phyloP scores from a whole-genome alignment of 148 eudicot genomes.

The Chenopodium formosanum region DNA sequence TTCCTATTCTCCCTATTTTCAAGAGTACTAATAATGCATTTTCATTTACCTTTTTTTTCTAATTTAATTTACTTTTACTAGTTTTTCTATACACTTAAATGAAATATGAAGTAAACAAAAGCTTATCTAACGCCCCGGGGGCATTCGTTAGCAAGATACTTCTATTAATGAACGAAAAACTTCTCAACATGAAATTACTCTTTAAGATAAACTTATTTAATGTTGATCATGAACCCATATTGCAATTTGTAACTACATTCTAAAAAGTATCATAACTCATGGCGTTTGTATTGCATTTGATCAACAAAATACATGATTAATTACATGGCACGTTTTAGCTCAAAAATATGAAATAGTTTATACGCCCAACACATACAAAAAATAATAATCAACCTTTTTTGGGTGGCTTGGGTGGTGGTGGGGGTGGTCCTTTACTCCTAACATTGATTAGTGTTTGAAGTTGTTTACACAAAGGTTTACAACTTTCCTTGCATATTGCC shows the following conservation, averaged over 20 bases:
- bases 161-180: neutral
- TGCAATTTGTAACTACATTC: neutral
- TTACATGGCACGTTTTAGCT: neutral
- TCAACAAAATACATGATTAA: neutral
- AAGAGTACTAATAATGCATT: no score
- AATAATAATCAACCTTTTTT: neutral
- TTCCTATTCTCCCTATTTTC: no score
- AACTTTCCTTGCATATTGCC: neutral
- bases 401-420: neutral
- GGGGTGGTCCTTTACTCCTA: neutral
- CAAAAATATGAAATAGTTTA: no score
- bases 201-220: neutral
- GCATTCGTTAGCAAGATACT: no score
- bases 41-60: no score
- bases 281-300: neutral
- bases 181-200: no score
- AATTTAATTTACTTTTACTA: no score
- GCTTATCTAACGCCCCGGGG: no score
- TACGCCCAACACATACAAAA: no score
- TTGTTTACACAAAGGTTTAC: conserved; percentile 11
- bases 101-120: no score
- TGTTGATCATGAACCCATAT: neutral
- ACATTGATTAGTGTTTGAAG: neutral
- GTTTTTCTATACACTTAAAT: no score
- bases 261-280: neutral